Percentiles rank a stretch among this genome's conserved stretches.
These are phyloP conservation scores for Cladobotryum protrusum DNA, from an alignment of 2,329 filamentous ascomycete genomes.

Conservation along the genomic window DNA sequence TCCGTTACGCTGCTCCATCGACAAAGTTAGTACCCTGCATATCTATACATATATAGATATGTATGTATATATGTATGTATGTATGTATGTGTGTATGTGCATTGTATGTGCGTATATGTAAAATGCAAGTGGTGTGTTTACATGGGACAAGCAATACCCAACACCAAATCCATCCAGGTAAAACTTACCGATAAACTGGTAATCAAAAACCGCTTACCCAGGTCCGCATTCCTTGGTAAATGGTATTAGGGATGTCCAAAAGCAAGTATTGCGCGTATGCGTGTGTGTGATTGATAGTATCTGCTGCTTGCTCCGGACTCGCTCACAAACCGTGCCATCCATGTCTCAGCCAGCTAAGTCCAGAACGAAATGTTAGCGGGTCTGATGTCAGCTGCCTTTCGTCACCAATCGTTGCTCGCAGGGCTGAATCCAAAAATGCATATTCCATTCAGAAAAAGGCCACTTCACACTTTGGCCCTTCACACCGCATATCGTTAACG, in stretches of 20 bases:
- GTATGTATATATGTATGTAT: no score
- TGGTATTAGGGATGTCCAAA: not conserved
- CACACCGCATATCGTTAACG: slow-evolving; percentile 3
- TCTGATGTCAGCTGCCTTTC: slow-evolving; percentile 8
- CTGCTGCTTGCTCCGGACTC: not conserved
- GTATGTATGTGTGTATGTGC: no score
- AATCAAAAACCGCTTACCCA: no score
- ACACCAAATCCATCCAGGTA: no score
- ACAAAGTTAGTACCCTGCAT: no score
- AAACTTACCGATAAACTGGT: no score
- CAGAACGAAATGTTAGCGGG: not conserved
- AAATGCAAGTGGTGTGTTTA: no score
- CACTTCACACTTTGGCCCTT: not conserved
- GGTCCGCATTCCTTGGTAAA: not conserved
- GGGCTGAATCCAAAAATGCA: slow-evolving; percentile 1
- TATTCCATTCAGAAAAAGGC: slow-evolving; percentile 3
- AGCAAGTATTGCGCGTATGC: not conserved
- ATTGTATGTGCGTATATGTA: no score
- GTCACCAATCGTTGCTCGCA: slow-evolving; percentile 4
- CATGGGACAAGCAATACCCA: no score
- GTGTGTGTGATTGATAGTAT: not conserved
- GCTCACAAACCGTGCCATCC: not conserved
- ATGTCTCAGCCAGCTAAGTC: slow-evolving; percentile 4
- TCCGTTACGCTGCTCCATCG: no score
- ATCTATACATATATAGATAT: no score